Evolutionary conservation across 2,329 filamentous ascomycete species (phyloP).

Genomic region (Talaromyces amestolkiae): DNA sequence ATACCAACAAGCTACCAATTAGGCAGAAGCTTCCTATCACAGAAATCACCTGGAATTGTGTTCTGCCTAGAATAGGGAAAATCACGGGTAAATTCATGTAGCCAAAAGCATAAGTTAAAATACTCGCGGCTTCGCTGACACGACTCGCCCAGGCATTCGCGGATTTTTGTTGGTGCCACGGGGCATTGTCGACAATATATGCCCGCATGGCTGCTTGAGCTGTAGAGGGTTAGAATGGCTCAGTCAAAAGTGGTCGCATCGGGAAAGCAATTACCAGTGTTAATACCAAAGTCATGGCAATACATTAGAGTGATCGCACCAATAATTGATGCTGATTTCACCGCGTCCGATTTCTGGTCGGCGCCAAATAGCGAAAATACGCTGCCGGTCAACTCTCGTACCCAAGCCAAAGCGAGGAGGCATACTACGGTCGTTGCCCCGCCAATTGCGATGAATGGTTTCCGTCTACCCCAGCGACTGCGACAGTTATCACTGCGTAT

Average conservation of each 20-base stretch:
- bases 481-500: slow-evolving; percentile 78
- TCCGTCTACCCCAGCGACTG: slow-evolving; percentile 70
- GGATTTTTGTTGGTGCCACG: slow-evolving; percentile 85
- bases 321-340: slow-evolving; percentile 67
- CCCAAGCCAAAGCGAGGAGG: slow-evolving; percentile 70
- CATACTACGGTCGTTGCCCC: slow-evolving; percentile 65
- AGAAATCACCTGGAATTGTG: slow-evolving; percentile 90
- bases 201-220: slow-evolving; percentile 89
- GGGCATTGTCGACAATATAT: slow-evolving; percentile 90
- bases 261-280: slow-evolving; percentile 53
- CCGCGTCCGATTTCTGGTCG: slow-evolving; percentile 60
- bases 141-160: slow-evolving; percentile 94
- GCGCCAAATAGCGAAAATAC: slow-evolving; percentile 69
- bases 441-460: slow-evolving; percentile 76
- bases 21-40: slow-evolving; percentile 79
- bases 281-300: slow-evolving; percentile 88
- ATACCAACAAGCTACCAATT: slow-evolving; percentile 65
- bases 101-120: slow-evolving; percentile 83
- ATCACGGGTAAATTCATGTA: slow-evolving; percentile 74
- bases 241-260: neutral
- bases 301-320: slow-evolving; percentile 85
- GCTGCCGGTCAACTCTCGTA: slow-evolving; percentile 67
- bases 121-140: slow-evolving; percentile 82
- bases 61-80: slow-evolving; percentile 77
- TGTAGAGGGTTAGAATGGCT: slow-evolving; percentile 48